Evolutionary conservation across 768 basidiomycete species (phyloP).

Genomic region (Russula abietina): DNA sequence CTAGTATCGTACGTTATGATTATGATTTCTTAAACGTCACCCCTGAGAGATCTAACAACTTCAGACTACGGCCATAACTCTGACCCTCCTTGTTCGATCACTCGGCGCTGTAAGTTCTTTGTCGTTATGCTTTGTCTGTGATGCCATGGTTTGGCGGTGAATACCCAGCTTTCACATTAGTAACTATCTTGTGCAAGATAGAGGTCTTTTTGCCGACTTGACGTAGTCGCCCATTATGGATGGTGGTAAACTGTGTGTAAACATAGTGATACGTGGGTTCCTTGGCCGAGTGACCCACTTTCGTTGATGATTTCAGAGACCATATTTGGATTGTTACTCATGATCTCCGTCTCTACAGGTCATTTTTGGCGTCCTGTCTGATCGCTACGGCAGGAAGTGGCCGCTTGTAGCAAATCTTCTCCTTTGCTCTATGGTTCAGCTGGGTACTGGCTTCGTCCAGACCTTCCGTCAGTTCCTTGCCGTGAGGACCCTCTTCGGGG

Average conservation of each 20-base stretch:
- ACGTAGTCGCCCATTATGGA: background rate
- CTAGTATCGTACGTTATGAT: constrained; percentile 36
- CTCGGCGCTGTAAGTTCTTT: constrained; percentile 52
- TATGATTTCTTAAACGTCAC: background rate
- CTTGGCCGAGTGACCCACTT: background rate
- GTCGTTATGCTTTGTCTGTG: background rate
- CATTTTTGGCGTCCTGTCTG: constrained; percentile 79
- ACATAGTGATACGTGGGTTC: background rate
- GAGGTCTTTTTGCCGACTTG: background rate
- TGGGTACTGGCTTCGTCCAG: constrained; percentile 74
- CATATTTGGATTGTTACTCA: constrained; percentile 1
- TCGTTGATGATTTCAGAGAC: background rate
- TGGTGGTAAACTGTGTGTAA: background rate
- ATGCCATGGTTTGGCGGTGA: background rate
- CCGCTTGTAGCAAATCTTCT: constrained; percentile 74
- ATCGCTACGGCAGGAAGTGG: constrained; percentile 93
- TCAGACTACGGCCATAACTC: constrained; percentile 76
- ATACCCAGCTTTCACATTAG: background rate
- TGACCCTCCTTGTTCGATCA: constrained; percentile 89
- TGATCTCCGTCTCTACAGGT: constrained; percentile 31
- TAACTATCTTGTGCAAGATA: background rate
- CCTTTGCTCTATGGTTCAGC: constrained; percentile 63
- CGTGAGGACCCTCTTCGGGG: constrained; percentile 75
- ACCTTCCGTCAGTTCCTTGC: constrained; percentile 77
- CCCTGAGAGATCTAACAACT: background rate